phyloP scores from a whole-genome alignment of 441 rosid genomes.

The Populus trichocarpa region DNA sequence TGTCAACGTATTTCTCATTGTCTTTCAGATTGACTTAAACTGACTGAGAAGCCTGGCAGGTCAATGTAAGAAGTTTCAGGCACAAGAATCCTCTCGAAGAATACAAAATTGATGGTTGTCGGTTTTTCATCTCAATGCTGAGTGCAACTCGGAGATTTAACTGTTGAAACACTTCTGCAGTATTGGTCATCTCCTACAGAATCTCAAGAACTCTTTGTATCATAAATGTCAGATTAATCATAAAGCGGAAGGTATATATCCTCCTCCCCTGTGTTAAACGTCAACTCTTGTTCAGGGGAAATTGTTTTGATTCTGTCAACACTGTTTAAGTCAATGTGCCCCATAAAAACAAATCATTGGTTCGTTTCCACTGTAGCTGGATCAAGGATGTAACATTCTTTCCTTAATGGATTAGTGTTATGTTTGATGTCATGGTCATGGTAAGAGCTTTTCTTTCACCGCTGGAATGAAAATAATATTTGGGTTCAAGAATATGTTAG shows the following conservation, averaged over 20 bases:
- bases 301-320: not conserved
- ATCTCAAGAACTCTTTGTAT: conserved; percentile 60
- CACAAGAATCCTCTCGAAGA: conserved; percentile 98
- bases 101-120: conserved; percentile 94
- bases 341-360: not conserved
- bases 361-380: not conserved
- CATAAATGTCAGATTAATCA: conserved; percentile 16
- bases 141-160: conserved; percentile 86
- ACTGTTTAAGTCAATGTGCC: too few species aligned
- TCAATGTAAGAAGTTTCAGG: conserved; percentile 89
- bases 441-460: not conserved
- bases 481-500: not conserved
- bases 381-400: not conserved
- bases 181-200: conserved; percentile 87
- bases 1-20: conserved; percentile 7
- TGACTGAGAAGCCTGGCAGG: conserved; percentile 45
- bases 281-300: not conserved
- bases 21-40: conserved; percentile 14
- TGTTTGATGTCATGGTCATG: not conserved
- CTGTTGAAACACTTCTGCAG: conserved; percentile 70
- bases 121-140: conserved; percentile 94
- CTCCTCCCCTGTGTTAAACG: not conserved
- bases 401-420: not conserved
- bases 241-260: not conserved
- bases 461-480: not conserved